Base-by-base conservation (phyloP, 164 flowering plant genomes). In the Nymphaea colorata region DNA sequence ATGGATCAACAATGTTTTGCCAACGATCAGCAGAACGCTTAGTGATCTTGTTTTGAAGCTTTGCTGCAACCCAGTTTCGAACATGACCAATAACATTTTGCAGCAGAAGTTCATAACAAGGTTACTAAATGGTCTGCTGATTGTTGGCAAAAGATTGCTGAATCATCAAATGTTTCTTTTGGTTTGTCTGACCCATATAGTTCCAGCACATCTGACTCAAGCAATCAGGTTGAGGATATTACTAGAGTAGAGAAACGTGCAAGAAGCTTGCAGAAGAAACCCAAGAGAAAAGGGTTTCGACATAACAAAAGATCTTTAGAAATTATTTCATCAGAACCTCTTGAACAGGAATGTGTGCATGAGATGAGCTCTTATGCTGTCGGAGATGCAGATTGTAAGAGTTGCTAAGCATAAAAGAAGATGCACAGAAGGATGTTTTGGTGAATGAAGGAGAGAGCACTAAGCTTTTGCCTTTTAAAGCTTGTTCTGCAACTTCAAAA, bases 241-340 rank as follows among this genome's bases (percentile, higher is more conserved):
- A 63, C 70, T 57, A 71, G 73, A 68, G 55, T 60, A 17, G 72
- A 74, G 42, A 79, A 73, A 65, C 43, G 67, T 62, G 67, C 42
- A 6, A 78, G 47, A 66, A 77, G 60, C 64, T 71, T 76, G 10
- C 78, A 68, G 62, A 83, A 75, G 72, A 84, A 80, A 69, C 67
- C 71, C 18, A 82, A 73, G 71, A 86, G 76, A 80, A 82, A 82
- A 62, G 76, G 77, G 42, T 77, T 25, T 25, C 36, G 76, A 68
- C 73, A 71, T 44, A 67, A 69, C 17, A 83, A 76, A 71, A 82
- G 72, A 62, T 59, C 62, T 60, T 70, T 68, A 62, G 36, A 47
- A 43, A 64, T 65, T 57, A 44, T 43, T 70, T 78, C 65, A 43
- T 65, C 68, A 17, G 75, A 43, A 42, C 60, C 64, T 10, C 69